Evolutionary conservation across 768 basidiomycete genomes (phyloP).

Genomic region (Hysterangium stoloniferum): DNA sequence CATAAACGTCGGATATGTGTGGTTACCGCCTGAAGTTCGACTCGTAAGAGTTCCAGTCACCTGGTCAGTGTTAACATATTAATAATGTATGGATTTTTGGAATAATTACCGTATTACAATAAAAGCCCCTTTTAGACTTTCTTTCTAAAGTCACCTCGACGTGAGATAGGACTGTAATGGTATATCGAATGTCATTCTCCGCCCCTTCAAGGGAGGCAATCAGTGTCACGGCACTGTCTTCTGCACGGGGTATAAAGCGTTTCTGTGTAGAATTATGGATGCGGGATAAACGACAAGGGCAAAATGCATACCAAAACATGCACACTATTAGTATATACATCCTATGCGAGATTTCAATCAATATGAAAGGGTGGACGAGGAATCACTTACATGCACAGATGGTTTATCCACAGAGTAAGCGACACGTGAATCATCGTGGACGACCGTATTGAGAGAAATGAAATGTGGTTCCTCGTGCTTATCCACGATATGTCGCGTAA

Average conservation of each 20-base stretch:
- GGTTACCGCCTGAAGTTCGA: conserved; percentile 80
- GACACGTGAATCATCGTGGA: conserved; percentile 17
- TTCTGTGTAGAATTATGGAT: too few species aligned
- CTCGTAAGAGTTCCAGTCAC: conserved; percentile 53
- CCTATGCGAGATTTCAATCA: conserved; percentile 17
- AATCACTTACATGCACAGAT: not conserved
- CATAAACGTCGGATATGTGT: conserved; percentile 74
- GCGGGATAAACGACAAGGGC: conserved; percentile 10
- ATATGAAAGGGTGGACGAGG: not conserved
- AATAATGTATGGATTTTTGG: not conserved
- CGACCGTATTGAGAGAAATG: conserved; percentile 48
- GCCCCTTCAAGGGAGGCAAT: conserved; percentile 65
- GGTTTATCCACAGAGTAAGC: not conserved
- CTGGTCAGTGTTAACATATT: conserved; percentile 28
- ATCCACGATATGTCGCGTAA: conserved; percentile 66
- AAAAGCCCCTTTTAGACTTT: conserved; percentile 4
- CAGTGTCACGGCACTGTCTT: conserved; percentile 35
- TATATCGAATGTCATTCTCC: conserved; percentile 53
- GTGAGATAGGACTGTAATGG: conserved; percentile 52
- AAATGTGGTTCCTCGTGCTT: conserved; percentile 58
- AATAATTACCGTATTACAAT: conserved; percentile 3
- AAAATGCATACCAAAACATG: conserved; percentile 34
- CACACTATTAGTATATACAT: conserved; percentile 35
- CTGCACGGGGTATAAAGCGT: conserved; percentile 19
- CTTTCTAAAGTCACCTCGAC: conserved; percentile 21